Evolutionary conservation across 352 stramenopile species (phyloP).

Genomic region (Pythium phragmitis): DNA sequence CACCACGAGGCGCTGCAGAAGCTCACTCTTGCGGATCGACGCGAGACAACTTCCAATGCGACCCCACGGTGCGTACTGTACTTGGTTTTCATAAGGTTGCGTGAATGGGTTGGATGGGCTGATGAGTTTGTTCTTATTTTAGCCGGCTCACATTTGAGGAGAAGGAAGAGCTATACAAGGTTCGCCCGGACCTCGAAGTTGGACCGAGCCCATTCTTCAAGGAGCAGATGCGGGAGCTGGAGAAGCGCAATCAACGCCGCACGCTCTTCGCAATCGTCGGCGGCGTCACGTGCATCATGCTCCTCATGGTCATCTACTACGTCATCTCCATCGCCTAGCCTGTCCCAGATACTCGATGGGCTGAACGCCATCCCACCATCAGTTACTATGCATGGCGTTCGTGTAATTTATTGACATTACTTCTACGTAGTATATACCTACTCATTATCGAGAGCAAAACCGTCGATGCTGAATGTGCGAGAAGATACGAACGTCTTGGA

Average conservation of each 20-base stretch:
- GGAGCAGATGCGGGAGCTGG: constrained; percentile 52
- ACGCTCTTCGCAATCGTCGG: constrained; percentile 77
- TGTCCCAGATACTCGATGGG: neutral
- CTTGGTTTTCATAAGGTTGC: neutral
- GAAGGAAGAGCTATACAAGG: constrained; percentile 78
- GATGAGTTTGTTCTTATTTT: neutral
- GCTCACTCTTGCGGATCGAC: constrained; percentile 29
- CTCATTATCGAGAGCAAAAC: neutral
- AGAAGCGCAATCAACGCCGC: constrained; percentile 58
- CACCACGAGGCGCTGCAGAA: constrained; percentile 40
- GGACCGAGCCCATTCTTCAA: constrained; percentile 53
- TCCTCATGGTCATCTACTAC: constrained; percentile 76
- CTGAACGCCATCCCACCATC: neutral
- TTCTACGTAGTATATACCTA: neutral
- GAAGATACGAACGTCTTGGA: no score
- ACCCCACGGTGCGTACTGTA: constrained; percentile 39
- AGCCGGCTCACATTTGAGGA: constrained; percentile 78
- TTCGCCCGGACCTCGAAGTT: constrained; percentile 83
- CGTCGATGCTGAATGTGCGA: no score
- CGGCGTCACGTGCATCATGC: constrained; percentile 60
- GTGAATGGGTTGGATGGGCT: neutral
- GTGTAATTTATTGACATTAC: neutral
- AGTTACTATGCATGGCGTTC: neutral
- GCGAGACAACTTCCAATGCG: constrained; percentile 35
- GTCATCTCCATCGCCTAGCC: constrained; percentile 29